These are phyloP conservation scores for Globisporangium middletonii DNA, from an alignment of 352 stramenopile genomes.

Conservation along the genomic window DNA sequence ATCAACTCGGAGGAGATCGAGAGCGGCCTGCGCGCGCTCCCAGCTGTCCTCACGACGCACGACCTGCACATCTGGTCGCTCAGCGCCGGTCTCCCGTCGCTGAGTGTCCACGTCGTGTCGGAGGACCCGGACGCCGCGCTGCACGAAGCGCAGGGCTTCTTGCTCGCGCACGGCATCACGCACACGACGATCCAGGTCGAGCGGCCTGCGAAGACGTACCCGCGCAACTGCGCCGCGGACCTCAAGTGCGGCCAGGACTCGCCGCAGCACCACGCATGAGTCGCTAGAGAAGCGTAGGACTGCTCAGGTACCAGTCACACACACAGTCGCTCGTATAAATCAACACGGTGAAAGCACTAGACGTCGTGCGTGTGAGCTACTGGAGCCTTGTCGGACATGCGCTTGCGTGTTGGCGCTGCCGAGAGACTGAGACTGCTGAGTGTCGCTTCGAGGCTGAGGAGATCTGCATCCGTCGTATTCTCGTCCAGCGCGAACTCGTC, in stretches of 20 bases:
- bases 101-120: slow-evolving; percentile 92
- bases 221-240: slow-evolving; percentile 56
- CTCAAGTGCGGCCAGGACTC: slow-evolving; percentile 79
- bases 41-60: slow-evolving; percentile 91
- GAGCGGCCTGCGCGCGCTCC: slow-evolving; percentile 62
- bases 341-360: too few relatives aligned
- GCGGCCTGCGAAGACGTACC: slow-evolving; percentile 58
- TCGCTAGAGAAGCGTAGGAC: not conserved
- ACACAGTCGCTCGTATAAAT: too few relatives aligned
- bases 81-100: slow-evolving; percentile 80
- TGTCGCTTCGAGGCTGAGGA: too few relatives aligned
- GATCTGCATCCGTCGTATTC: too few relatives aligned
- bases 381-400: too few relatives aligned
- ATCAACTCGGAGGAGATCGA: slow-evolving; percentile 88
- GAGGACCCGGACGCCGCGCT: slow-evolving; percentile 60
- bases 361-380: too few relatives aligned
- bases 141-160: slow-evolving; percentile 60
- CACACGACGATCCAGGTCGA: slow-evolving; percentile 90
- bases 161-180: slow-evolving; percentile 73
- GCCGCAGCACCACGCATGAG: slow-evolving; percentile 21
- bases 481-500: too few relatives aligned
- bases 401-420: too few relatives aligned
- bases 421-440: too few relatives aligned
- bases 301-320: too few relatives aligned
- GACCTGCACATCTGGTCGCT: slow-evolving; percentile 98